Percentiles rank a stretch among this genome's conserved stretches.
These are phyloP conservation scores for Albugo candida DNA, from an alignment of 352 stramenopile genomes.

Conservation along the genomic window DNA sequence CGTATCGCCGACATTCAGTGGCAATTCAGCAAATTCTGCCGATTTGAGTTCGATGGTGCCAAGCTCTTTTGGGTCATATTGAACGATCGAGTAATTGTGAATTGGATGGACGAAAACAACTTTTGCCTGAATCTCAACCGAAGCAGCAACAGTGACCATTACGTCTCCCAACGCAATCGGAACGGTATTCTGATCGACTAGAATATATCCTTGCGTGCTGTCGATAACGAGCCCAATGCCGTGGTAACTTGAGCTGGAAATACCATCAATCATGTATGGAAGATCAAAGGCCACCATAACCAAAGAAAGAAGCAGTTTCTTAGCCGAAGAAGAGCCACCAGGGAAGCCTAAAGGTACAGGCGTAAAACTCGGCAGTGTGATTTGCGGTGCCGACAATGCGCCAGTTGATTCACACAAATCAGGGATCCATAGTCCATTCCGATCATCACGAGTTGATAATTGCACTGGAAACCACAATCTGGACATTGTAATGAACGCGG, in stretches of 20 bases:
- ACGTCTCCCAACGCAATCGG: conserved; percentile 74
- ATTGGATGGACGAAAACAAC: conserved; percentile 84
- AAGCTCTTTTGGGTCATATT: conserved; percentile 68
- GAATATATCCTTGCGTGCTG: conserved; percentile 57
- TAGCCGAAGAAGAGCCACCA: conserved; percentile 35
- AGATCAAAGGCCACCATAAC: conserved; percentile 87
- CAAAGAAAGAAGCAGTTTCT: conserved; percentile 54
- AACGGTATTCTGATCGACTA: conserved; percentile 86
- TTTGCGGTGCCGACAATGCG: conserved; percentile 1
- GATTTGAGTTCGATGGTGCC: conserved; percentile 40
- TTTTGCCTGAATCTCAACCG: conserved; percentile 68
- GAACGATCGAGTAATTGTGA: conserved; percentile 81
- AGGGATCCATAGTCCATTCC: conserved; percentile 44
- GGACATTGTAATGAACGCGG: conserved; percentile 80
- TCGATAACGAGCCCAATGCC: conserved; percentile 82
- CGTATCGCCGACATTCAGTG: conserved; percentile 50
- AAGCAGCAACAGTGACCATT: conserved; percentile 75
- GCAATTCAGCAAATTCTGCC: conserved; percentile 33
- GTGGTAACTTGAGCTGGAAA: conserved; percentile 76
- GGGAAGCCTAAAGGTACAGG: conserved; percentile 48
- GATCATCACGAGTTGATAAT: conserved; percentile 49
- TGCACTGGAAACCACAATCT: conserved; percentile 79
- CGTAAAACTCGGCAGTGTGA: conserved; percentile 24
- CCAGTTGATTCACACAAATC: conserved; percentile 2
- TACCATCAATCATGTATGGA: conserved; percentile 82